These are phyloP conservation scores for Phialophora verrucosa DNA, from an alignment of 2,329 filamentous ascomycete genomes.

Conservation along the genomic window DNA sequence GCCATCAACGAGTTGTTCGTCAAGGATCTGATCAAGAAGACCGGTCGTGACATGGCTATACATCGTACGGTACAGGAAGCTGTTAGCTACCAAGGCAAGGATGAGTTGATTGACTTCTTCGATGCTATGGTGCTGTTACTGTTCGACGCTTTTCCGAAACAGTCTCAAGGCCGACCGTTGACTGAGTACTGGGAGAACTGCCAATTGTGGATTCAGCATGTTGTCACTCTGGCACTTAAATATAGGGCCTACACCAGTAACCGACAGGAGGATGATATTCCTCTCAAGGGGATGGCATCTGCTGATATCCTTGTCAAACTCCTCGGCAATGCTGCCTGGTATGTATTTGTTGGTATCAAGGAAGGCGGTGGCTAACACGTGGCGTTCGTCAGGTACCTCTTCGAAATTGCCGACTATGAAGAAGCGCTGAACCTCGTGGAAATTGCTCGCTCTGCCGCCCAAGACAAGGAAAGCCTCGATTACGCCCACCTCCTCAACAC, in stretches of 20 bases:
- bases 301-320: constrained; percentile 16
- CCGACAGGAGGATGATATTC: constrained; percentile 9
- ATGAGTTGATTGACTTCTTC: constrained; percentile 18
- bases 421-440: constrained; percentile 14
- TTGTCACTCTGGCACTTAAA: constrained; percentile 11
- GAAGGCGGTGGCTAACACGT: not conserved
- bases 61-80: constrained; percentile 27
- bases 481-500: constrained; percentile 23
- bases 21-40: constrained; percentile 16
- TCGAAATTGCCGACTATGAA: constrained; percentile 24
- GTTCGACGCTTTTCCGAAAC: constrained; percentile 24
- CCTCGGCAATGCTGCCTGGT: constrained; percentile 18
- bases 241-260: constrained; percentile 6
- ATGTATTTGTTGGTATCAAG: not conserved
- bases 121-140: constrained; percentile 15
- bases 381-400: constrained; percentile 21
- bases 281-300: constrained; percentile 9
- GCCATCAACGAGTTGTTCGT: constrained; percentile 17
- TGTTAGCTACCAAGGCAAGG: constrained; percentile 17
- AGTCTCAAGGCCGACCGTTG: constrained; percentile 14
- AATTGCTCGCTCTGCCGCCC: constrained; percentile 8
- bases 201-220: constrained; percentile 24
- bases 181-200: constrained; percentile 15
- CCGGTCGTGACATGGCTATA: constrained; percentile 15
- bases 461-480: constrained; percentile 8